A percentile compares a stretch with the other conserved stretches of the same genome.
Evolutionary conservation across 495 filamentous ascomycete genomes (phyloP).

Genomic region (Neurospora sp.): DNA sequence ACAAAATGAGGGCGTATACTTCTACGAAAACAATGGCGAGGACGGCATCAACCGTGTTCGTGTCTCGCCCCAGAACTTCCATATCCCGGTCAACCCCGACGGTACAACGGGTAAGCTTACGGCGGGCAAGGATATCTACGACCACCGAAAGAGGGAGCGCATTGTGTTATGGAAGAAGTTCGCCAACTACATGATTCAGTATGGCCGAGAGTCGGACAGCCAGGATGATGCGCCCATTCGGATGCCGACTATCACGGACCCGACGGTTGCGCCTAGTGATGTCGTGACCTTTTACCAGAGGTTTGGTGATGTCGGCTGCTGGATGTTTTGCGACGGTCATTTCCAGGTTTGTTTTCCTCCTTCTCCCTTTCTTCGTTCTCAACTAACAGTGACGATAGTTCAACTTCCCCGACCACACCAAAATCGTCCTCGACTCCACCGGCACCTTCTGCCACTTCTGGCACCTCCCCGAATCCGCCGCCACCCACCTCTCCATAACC

Average conservation of each 20-base stretch:
- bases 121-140: conserved; percentile 46
- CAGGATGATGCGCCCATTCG: conserved; percentile 36
- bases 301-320: conserved; percentile 76
- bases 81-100: conserved; percentile 40
- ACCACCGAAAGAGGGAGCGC: conserved; percentile 59
- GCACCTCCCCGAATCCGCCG: conserved; percentile 63
- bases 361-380: background rate
- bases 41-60: conserved; percentile 53
- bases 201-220: conserved; percentile 43
- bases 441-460: conserved; percentile 77
- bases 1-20: conserved; percentile 55
- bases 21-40: conserved; percentile 65
- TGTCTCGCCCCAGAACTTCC: conserved; percentile 51
- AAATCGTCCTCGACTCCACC: conserved; percentile 67
- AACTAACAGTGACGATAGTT: conserved; percentile 41
- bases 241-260: conserved; percentile 41
- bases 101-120: conserved; percentile 44
- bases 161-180: conserved; percentile 84
- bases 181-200: conserved; percentile 81
- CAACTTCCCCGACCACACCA: conserved; percentile 97
- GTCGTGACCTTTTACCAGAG: conserved; percentile 85
- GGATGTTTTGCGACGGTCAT: conserved; percentile 81
- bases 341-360: conserved; percentile 50
- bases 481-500: conserved; percentile 48
- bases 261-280: conserved; percentile 37